These are phyloP conservation scores for Cryptococcus wingfieldii DNA, from an alignment of 1,284 basidiomycete species.

Conservation along the genomic window DNA sequence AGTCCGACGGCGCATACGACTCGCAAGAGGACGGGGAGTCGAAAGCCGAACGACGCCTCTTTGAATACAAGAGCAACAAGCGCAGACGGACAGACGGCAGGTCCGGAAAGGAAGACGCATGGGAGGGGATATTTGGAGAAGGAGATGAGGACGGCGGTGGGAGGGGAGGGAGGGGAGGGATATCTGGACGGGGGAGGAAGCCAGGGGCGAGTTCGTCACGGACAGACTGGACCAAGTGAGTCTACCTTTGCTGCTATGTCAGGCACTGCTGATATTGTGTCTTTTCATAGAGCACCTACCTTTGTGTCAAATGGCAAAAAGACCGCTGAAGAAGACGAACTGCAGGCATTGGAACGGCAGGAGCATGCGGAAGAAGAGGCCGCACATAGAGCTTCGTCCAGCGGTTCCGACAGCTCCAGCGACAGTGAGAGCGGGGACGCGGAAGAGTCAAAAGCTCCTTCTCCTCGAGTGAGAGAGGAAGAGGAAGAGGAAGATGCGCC, in stretches of 20 bases:
- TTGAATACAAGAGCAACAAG: constrained; percentile 68
- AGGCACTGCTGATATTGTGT: neutral
- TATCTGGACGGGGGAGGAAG: neutral
- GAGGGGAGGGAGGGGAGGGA: neutral
- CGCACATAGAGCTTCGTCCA: too few species aligned
- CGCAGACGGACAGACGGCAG: constrained; percentile 57
- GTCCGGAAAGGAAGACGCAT: constrained; percentile 66
- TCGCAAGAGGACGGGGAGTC: constrained; percentile 60
- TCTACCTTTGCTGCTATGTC: constrained; percentile 3
- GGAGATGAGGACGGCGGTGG: constrained; percentile 55
- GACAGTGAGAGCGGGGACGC: too few species aligned
- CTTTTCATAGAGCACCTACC: constrained; percentile 57
- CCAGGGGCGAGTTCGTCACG: constrained; percentile 20
- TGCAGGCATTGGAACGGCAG: constrained; percentile 1
- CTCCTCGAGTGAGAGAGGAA: constrained; percentile 5
- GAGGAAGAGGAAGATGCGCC: constrained; percentile 29
- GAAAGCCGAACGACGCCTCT: constrained; percentile 70
- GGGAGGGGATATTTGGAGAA: constrained; percentile 78
- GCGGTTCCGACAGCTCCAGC: too few species aligned
- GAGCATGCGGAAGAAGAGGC: constrained; percentile 1
- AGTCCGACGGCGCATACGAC: constrained; percentile 53
- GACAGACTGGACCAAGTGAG: constrained; percentile 62
- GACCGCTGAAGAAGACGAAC: neutral
- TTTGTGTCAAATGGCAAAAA: constrained; percentile 50
- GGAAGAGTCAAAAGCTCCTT: neutral